Percentiles rank a stretch among this genome's conserved stretches.
These are phyloP conservation scores for Vigna trinervia DNA, from an alignment of 306 rosid genomes.

Conservation along the genomic window DNA sequence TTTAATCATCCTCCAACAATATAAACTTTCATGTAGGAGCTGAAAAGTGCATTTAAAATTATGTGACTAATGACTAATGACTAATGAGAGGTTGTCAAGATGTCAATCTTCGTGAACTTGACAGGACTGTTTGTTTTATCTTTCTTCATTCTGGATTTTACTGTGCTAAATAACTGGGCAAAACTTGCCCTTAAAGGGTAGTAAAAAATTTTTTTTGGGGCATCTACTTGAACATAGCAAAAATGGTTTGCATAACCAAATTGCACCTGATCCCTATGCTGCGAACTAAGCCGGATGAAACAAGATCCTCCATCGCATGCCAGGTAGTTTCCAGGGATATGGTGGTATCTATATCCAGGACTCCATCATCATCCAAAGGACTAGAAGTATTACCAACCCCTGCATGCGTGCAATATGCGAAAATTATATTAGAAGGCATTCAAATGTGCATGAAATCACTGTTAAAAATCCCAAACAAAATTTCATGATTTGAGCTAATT, in stretches of 20 bases:
- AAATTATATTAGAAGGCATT: conserved; percentile 26
- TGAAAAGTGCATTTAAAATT: neutral
- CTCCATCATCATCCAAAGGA: conserved; percentile 83
- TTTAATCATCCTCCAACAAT: conserved; percentile 2
- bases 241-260: conserved; percentile 1
- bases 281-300: conserved; percentile 84
- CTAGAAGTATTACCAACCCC: conserved; percentile 91
- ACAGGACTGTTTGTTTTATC: conserved; percentile 19
- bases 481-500: neutral
- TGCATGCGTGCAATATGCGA: conserved; percentile 45
- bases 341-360: conserved; percentile 85
- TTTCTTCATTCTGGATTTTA: conserved; percentile 11
- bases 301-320: conserved; percentile 93
- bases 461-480: conserved; percentile 22
- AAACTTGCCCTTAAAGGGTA: conserved; percentile 23
- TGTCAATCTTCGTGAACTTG: neutral
- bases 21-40: conserved; percentile 20
- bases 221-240: conserved; percentile 20
- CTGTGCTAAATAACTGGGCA: conserved; percentile 2
- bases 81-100: neutral
- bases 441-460: neutral
- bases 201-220: neutral
- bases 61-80: neutral
- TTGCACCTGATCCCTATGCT: conserved; percentile 95
- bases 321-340: conserved; percentile 89